Evolutionary conservation across 176 grass and related monocot genomes (phyloP).

Genomic region (Elymus sibiricus): DNA sequence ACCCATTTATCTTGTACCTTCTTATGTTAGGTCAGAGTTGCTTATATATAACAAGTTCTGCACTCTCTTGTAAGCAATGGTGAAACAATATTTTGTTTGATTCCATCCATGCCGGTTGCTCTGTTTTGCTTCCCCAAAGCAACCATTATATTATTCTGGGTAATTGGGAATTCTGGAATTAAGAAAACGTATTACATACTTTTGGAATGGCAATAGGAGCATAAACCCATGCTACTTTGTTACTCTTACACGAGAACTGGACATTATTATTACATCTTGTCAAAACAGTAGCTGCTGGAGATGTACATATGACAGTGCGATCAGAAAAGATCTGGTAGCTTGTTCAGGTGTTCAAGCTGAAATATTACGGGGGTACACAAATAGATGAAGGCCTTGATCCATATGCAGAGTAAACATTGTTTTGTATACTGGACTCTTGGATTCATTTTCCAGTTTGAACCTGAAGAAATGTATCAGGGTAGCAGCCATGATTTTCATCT

Average conservation of each 20-base stretch:
- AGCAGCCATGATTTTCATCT: conserved; percentile 67
- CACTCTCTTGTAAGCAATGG: conserved; percentile 1
- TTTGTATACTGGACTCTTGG: conserved; percentile 34
- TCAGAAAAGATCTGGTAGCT: not conserved
- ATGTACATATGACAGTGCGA: conserved; percentile 2
- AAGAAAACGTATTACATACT: not conserved
- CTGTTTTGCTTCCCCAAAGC: conserved; percentile 11
- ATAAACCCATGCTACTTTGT: not conserved
- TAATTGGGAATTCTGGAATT: not conserved
- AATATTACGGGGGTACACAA: conserved; percentile 1
- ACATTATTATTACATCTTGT: not conserved
- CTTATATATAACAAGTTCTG: conserved; percentile 4
- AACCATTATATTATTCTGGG: not conserved
- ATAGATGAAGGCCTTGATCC: conserved; percentile 43
- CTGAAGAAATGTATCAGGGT: conserved; percentile 56
- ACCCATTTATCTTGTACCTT: conserved; percentile 19
- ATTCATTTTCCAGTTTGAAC: conserved; percentile 62
- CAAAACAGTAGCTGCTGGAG: not conserved
- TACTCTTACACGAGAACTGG: not conserved
- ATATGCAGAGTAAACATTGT: conserved; percentile 65
- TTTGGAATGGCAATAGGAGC: not conserved
- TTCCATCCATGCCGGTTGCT: not conserved
- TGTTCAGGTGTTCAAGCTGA: conserved; percentile 21
- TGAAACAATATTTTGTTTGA: conserved; percentile 8
- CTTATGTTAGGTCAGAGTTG: conserved; percentile 18